Conservation (phyloP, 2,329 filamentous ascomycete species). For the Clarireedia monteithiana region DNA sequence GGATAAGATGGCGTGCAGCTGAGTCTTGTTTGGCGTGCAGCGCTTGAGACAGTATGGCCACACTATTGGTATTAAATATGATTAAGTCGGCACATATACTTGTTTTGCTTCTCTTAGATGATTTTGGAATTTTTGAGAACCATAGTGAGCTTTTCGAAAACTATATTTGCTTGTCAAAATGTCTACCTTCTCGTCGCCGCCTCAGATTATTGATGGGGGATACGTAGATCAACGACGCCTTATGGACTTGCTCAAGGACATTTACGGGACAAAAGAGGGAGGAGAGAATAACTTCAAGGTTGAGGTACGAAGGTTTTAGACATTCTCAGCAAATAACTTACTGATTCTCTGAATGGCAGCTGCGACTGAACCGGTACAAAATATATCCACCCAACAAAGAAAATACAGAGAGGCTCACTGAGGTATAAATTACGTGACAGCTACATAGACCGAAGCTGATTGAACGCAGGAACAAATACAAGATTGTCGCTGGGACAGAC, state of each 20-base stretch:
- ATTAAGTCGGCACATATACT: too few species aligned
- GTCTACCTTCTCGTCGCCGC: background rate
- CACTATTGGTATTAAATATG: too few species aligned
- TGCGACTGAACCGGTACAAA: constrained; percentile 19
- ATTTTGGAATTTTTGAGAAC: too few species aligned
- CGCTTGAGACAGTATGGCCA: too few species aligned
- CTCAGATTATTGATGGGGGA: constrained; percentile 18
- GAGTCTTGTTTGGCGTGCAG: too few species aligned
- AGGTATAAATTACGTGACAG: constrained; percentile 5
- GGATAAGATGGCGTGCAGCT: too few species aligned
- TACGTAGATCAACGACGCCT: constrained; percentile 18
- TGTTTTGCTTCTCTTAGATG: too few species aligned
- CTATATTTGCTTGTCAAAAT: background rate
- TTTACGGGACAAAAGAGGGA: constrained; percentile 15
- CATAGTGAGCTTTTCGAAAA: too few species aligned
- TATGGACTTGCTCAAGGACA: constrained; percentile 12
- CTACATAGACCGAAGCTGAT: background rate
- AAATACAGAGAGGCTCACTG: constrained; percentile 6
- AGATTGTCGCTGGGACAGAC: constrained; percentile 10
- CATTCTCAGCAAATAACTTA: background rate
- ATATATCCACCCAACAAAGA: constrained; percentile 2
- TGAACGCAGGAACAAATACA: constrained; percentile 15
- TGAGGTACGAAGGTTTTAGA: constrained; percentile 8
- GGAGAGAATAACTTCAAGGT: constrained; percentile 20
- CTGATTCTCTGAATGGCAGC: constrained; percentile 6